Evolutionary conservation across 2,329 filamentous ascomycete genomes (phyloP).

Genomic region (Bipolaris bicolor): DNA sequence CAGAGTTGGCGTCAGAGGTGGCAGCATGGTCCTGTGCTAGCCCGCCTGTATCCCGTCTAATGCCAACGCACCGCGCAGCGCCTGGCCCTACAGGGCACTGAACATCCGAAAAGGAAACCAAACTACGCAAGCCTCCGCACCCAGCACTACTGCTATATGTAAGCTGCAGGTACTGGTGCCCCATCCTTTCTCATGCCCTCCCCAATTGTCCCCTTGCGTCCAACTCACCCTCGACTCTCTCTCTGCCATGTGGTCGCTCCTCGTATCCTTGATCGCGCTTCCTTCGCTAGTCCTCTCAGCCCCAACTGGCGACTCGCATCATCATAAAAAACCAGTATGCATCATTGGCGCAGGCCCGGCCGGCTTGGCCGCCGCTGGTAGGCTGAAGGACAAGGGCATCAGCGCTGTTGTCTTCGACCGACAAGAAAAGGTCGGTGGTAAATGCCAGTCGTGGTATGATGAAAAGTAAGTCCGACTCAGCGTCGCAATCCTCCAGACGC

Average conservation of each 20-base stretch:
- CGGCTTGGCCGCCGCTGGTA: conserved; percentile 43
- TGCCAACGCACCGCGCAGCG: conserved; percentile 48
- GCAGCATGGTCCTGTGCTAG: conserved; percentile 30
- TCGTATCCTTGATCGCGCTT: conserved; percentile 29
- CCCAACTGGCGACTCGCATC: conserved; percentile 28
- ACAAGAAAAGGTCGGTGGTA: conserved; percentile 45
- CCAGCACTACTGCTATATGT: conserved; percentile 25
- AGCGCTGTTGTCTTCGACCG: conserved; percentile 47
- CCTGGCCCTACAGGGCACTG: conserved; percentile 27
- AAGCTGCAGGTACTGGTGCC: conserved; percentile 30
- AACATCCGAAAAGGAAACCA: conserved; percentile 13
- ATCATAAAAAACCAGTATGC: conserved; percentile 42
- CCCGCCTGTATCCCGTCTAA: conserved; percentile 24
- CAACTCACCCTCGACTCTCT: neutral
- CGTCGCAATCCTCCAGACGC: conserved; percentile 23
- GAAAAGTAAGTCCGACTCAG: conserved; percentile 44
- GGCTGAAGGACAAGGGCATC: conserved; percentile 44
- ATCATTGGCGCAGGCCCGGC: conserved; percentile 49
- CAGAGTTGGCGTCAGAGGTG: conserved; percentile 36
- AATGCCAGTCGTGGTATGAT: conserved; percentile 48
- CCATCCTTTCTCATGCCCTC: conserved; percentile 20
- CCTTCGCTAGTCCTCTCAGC: conserved; percentile 35
- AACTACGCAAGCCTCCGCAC: conserved; percentile 16
- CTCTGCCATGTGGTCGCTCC: conserved; percentile 30
- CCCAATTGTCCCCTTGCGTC: neutral